Conservation (phyloP, 23 red algal species). For the Gracilaria domingensis region DNA sequence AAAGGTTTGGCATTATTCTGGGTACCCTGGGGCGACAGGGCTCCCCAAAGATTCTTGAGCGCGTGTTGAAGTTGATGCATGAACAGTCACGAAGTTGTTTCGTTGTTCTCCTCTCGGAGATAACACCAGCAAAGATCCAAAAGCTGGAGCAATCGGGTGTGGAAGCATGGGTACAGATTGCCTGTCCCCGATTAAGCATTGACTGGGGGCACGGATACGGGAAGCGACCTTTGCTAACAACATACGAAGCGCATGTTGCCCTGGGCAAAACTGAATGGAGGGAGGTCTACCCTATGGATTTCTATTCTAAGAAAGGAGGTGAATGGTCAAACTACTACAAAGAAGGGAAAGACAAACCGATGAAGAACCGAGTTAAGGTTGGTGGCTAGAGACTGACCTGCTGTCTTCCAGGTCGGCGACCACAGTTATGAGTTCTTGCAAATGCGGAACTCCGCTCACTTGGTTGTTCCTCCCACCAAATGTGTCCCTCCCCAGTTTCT, state of each 20-base stretch:
- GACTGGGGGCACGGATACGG: constrained; percentile 94
- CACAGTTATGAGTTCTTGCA: too few relatives aligned
- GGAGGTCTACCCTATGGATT: constrained; percentile 96
- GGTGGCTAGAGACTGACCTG: background rate
- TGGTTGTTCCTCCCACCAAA: too few relatives aligned
- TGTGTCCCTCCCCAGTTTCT: too few relatives aligned
- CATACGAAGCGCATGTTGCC: constrained; percentile 85
- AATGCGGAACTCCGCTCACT: too few relatives aligned
- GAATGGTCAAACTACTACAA: constrained; percentile 96
- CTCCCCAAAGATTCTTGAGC: constrained; percentile 74
- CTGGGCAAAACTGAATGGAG: constrained; percentile 84
- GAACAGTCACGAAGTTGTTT: constrained; percentile 52
- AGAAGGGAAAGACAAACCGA: constrained; percentile 14
- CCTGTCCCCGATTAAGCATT: constrained; percentile 95
- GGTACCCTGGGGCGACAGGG: constrained; percentile 98
- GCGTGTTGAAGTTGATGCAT: constrained; percentile 44
- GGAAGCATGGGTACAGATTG: constrained; percentile 97
- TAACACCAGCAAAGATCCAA: constrained; percentile 86
- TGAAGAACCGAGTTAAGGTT: background rate
- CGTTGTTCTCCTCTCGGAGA: constrained; percentile 84
- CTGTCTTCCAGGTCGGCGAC: too few relatives aligned
- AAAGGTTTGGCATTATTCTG: constrained; percentile 85
- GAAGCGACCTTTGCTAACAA: constrained; percentile 77
- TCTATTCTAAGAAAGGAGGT: constrained; percentile 90
- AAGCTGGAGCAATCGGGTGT: constrained; percentile 72